Conservation (phyloP, 805 yeast genomes). For the Schizosaccharomyces lindneri region DNA sequence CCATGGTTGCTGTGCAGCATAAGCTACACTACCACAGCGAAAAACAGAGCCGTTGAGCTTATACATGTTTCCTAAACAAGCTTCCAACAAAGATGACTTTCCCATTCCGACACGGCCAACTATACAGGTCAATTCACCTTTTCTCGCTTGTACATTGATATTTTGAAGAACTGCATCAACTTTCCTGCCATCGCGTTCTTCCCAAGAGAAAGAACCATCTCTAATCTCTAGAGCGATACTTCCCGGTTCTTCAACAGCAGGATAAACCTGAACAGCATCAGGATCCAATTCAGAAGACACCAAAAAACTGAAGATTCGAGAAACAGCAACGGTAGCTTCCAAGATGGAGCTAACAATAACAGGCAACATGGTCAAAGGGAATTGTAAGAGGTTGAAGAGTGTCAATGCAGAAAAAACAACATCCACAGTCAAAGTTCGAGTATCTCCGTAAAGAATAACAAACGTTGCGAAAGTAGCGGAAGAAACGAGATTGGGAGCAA, state of each 20-base stretch:
- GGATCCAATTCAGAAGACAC: conserved; percentile 49
- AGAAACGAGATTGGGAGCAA: conserved; percentile 75
- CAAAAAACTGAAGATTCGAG: conserved; percentile 47
- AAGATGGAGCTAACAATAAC: conserved; percentile 64
- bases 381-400: conserved; percentile 61
- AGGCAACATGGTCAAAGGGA: conserved; percentile 84
- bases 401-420: conserved; percentile 72
- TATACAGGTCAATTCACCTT: conserved; percentile 61
- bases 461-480: conserved; percentile 73
- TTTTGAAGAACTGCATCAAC: conserved; percentile 45
- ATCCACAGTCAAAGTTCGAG: conserved; percentile 58
- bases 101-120: conserved; percentile 85
- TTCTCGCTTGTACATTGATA: conserved; percentile 36
- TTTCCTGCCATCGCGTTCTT: conserved; percentile 44
- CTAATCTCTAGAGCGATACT: conserved; percentile 26
- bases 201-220: conserved; percentile 22
- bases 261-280: conserved; percentile 37
- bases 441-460: conserved; percentile 24
- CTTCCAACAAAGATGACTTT: conserved; percentile 58
- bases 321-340: conserved; percentile 42
- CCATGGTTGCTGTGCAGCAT: conserved; percentile 90
- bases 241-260: conserved; percentile 43
- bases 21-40: conserved; percentile 59
- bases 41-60: conserved; percentile 48
- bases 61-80: conserved; percentile 60